Evolutionary conservation across 192 early-diverging fungal species (phyloP).

Genomic region (Gigaspora rosea): DNA sequence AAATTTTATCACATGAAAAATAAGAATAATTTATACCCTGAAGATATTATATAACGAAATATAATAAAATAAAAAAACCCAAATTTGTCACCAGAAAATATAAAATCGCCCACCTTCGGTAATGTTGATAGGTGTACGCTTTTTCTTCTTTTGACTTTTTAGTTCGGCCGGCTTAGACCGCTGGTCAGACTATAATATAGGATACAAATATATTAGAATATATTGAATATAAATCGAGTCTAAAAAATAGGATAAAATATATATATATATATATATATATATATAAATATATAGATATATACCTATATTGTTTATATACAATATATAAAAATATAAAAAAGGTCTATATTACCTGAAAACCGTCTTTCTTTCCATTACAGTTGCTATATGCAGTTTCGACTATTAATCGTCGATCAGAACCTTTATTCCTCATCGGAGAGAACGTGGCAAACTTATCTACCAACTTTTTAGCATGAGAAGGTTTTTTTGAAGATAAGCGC

Average conservation of each 20-base stretch:
- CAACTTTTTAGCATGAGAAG: constrained; percentile 18
- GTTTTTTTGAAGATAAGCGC: background rate
- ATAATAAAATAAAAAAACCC: background rate
- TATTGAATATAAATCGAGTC: too few species aligned
- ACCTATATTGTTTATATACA: background rate
- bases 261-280: background rate
- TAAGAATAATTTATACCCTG: background rate
- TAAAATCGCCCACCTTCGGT: constrained; percentile 23
- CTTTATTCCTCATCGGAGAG: constrained; percentile 19
- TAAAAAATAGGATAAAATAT: too few species aligned
- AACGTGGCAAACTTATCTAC: constrained; percentile 27
- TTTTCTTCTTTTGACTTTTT: constrained; percentile 24
- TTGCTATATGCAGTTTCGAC: constrained; percentile 25
- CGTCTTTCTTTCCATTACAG: background rate
- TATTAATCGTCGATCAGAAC: constrained; percentile 22
- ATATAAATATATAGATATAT: background rate
- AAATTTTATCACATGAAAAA: background rate
- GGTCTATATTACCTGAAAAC: too few species aligned
- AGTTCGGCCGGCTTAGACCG: background rate
- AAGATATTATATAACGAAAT: background rate
- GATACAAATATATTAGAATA: background rate
- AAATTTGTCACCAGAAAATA: background rate
- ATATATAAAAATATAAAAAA: too few species aligned
- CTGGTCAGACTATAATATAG: constrained; percentile 6
- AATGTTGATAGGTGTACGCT: too few species aligned